Percentiles rank a stretch among this genome's conserved stretches.
phyloP scores from a whole-genome alignment of 2,329 filamentous ascomycete species.

The Venturiaceae sp. region DNA sequence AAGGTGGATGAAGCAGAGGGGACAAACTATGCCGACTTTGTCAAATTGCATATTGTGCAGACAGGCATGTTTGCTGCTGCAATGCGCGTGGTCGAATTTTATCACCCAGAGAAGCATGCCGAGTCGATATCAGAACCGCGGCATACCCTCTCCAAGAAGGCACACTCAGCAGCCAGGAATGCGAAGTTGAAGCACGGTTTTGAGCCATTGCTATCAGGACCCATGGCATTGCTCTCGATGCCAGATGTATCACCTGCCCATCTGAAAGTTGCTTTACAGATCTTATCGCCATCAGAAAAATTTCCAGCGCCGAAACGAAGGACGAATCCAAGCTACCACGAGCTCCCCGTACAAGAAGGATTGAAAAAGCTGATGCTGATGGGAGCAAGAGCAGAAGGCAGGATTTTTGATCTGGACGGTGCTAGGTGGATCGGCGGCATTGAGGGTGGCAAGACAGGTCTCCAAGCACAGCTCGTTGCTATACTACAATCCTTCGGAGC shows the following conservation, averaged over 20 bases:
- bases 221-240: slow-evolving; percentile 69
- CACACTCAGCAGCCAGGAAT: slow-evolving; percentile 32
- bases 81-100: slow-evolving; percentile 79
- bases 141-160: slow-evolving; percentile 49
- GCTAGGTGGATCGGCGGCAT: slow-evolving; percentile 66
- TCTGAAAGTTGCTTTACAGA: slow-evolving; percentile 67
- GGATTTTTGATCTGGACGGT: slow-evolving; percentile 68
- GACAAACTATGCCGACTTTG: slow-evolving; percentile 48
- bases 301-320: slow-evolving; percentile 73
- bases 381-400: slow-evolving; percentile 78
- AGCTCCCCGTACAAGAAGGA: slow-evolving; percentile 66
- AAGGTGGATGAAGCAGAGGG: slow-evolving; percentile 60
- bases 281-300: slow-evolving; percentile 61
- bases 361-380: slow-evolving; percentile 80
- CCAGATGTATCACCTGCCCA: slow-evolving; percentile 77
- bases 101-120: slow-evolving; percentile 16
- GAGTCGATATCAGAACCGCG: slow-evolving; percentile 43
- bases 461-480: slow-evolving; percentile 71
- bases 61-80: slow-evolving; percentile 84
- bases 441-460: slow-evolving; percentile 66
- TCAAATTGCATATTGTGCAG: slow-evolving; percentile 76
- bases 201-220: slow-evolving; percentile 69
- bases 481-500: slow-evolving; percentile 75
- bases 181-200: slow-evolving; percentile 33
- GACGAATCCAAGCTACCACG: slow-evolving; percentile 72